phyloP scores from a whole-genome alignment of 805 yeast species.

The Candida sphagnicola region DNA sequence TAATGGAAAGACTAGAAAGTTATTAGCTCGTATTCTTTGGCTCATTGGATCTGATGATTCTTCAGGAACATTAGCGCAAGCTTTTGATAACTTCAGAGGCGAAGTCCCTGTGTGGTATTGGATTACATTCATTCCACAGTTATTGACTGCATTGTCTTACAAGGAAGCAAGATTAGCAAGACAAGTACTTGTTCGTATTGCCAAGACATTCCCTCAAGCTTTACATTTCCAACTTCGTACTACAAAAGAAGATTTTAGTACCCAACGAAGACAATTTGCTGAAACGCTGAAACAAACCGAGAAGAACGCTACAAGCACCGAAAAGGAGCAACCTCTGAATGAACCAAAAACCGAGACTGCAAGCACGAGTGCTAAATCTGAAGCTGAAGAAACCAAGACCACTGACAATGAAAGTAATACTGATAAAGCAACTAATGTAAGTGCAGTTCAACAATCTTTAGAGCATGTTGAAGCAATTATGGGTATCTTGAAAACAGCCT shows the following conservation, averaged over 20 bases:
- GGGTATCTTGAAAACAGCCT: conserved; percentile 94
- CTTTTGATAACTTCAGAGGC: conserved; percentile 89
- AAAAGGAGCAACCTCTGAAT: not conserved
- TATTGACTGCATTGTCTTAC: conserved; percentile 83
- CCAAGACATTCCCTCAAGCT: conserved; percentile 96
- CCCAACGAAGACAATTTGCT: conserved; percentile 71
- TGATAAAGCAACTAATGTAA: not conserved
- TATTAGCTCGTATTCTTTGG: conserved; percentile 90
- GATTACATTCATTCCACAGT: conserved; percentile 95
- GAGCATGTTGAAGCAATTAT: conserved; percentile 88
- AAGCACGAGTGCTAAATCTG: conserved; percentile 1
- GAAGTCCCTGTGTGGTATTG: conserved; percentile 99
- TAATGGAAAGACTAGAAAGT: conserved; percentile 82
- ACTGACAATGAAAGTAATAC: conserved; percentile 2
- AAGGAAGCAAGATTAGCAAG: conserved; percentile 88
- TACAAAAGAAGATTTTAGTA: conserved; percentile 89
- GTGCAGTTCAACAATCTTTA: conserved; percentile 71
- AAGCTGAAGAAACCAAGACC: conserved; percentile 1
- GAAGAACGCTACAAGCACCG: not conserved
- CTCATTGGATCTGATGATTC: conserved; percentile 86
- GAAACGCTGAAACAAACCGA: conserved; percentile 24
- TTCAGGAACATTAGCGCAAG: conserved; percentile 72
- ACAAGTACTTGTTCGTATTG: conserved; percentile 83
- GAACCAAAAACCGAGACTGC: conserved; percentile 4
- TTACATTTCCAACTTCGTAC: conserved; percentile 94